Evolutionary conservation across 768 basidiomycete genomes (phyloP).

Genomic region (Mycena metata): DNA sequence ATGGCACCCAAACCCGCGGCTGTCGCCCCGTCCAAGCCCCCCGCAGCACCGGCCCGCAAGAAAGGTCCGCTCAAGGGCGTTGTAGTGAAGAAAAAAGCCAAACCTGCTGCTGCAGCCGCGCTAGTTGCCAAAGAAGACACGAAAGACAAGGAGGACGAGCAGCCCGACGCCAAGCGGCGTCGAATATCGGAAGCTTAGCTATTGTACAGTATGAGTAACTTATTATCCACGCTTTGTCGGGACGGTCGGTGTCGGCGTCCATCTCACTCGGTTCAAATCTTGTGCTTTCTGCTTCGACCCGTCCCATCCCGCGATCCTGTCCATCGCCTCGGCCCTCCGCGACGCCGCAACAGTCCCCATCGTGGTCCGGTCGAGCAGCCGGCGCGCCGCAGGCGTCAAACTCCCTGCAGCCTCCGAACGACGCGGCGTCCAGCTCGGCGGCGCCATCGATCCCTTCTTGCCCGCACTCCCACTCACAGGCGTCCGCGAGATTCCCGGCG

Average conservation of each 20-base stretch:
- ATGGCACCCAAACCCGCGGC: conserved; percentile 48
- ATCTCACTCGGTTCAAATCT: conserved; percentile 76
- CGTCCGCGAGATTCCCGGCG: conserved; percentile 55
- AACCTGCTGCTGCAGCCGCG: conserved; percentile 48
- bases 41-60: conserved; percentile 55
- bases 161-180: conserved; percentile 70
- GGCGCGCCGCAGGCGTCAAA: conserved; percentile 88
- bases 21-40: conserved; percentile 44
- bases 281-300: conserved; percentile 63
- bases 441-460: conserved; percentile 76
- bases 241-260: conserved; percentile 81
- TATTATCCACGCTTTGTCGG: conserved; percentile 49
- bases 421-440: conserved; percentile 85
- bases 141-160: conserved; percentile 41
- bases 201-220: conserved; percentile 23
- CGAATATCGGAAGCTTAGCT: conserved; percentile 57
- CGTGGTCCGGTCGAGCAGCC: conserved; percentile 80
- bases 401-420: conserved; percentile 78
- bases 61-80: conserved; percentile 85
- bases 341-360: conserved; percentile 69
- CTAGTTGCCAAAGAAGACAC: conserved; percentile 27
- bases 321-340: conserved; percentile 79
- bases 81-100: conserved; percentile 82
- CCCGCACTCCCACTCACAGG: conserved; percentile 39
- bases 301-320: conserved; percentile 69